Base-by-base conservation (phyloP, 1,139 yeast species). In the Debaryomyces sp. region DNA sequence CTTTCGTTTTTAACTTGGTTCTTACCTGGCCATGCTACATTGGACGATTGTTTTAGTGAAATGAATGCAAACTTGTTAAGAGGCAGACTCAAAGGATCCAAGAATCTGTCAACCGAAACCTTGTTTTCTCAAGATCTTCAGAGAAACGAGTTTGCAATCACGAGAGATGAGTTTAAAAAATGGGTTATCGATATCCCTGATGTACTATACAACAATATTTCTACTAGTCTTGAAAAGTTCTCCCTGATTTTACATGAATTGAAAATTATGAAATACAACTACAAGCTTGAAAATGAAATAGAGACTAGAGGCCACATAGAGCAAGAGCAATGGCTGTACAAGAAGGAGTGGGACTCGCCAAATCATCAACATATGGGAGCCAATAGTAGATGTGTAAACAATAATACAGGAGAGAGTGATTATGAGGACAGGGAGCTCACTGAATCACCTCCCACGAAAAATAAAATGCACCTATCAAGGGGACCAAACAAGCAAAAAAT, bases 131-230 rank as follows among this genome's bases (percentile, higher is more conserved):
- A 7, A n/a, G 50, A 39, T 23, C 26, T 27, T 13, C 18, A 44
- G 8, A 36, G 24, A 13, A 23, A 27, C 10, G 23, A 26, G 9
- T 27, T 32, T 33, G 47, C 36, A 18, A 46, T 46, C 17, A 26
- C 47, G 8, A 35, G 52, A 17, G 43, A 41, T 4, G 44, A 51
- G 10, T 52, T 52, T 21, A 41, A 35, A 15, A 41, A 44, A 21
- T 52, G 54, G 55, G 45, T 48, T 3, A 34, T 32, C 8, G 47
- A 46, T n/a, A 50, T 51, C 21, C 55, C 55, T 8, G 50, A 48
- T 34, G 21, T 35, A 6, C 40, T 51, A 45, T 51, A 52, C 30
- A 33, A 43, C 12, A 50, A 45, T 41, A 41, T 52, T 8, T 34
- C 44, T 9, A 36, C 42, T n/a, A 46, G 46, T 10, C 35, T 46